Conservation (phyloP, 371 early-diverging fungal genomes). For the Phascolomyces articulosus region DNA sequence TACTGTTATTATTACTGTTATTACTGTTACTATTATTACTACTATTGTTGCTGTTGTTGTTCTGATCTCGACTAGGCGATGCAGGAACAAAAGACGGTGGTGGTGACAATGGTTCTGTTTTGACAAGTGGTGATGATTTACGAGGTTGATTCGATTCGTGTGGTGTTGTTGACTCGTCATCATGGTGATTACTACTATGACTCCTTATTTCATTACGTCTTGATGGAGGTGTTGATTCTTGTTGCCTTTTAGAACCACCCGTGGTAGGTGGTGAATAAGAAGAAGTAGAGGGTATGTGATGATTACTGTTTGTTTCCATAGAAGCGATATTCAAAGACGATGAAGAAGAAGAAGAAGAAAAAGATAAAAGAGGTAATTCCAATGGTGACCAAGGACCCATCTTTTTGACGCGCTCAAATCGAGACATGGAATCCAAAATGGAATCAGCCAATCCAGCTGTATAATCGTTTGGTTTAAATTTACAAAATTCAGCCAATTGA, state of each 20-base stretch:
- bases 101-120: constrained; percentile 42
- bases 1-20: too few relatives aligned
- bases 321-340: too few relatives aligned
- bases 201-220: background rate
- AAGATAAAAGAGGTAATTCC: constrained; percentile 8
- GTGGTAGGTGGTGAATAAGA: background rate
- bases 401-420: constrained; percentile 18
- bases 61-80: constrained; percentile 13
- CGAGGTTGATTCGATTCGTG: background rate
- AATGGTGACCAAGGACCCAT: constrained; percentile 8
- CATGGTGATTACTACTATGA: background rate
- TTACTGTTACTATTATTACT: too few relatives aligned
- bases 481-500: constrained; percentile 43
- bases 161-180: background rate
- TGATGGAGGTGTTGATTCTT: background rate
- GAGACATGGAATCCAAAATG: constrained; percentile 27
- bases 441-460: constrained; percentile 37
- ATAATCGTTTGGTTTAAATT: constrained; percentile 42
- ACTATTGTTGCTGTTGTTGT: constrained; percentile 9
- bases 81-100: constrained; percentile 27
- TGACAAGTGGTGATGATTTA: constrained; percentile 18
- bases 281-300: background rate
- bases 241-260: background rate
- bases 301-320: background rate
- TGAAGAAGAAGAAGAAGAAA: too few relatives aligned